Evolutionary conservation across 805 yeast species (phyloP).

Genomic region (Kazachstania kunashirensis): DNA sequence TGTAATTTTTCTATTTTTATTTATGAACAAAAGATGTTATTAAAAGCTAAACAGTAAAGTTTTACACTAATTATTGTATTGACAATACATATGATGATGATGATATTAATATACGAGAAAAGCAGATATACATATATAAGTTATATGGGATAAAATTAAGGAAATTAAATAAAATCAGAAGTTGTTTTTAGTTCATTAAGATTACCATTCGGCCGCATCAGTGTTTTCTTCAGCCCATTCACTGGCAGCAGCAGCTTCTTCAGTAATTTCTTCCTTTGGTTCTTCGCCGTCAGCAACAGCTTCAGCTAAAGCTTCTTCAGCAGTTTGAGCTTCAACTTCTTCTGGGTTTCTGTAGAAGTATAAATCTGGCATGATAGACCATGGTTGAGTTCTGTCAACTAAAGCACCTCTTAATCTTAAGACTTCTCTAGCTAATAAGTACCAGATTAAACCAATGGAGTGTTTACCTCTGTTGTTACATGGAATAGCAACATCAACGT

Average conservation of each 20-base stretch:
- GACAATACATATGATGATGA: conserved; percentile 6
- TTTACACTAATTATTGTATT: conserved; percentile 5
- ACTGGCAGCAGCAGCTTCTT: conserved; percentile 54
- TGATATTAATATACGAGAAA: conserved; percentile 6
- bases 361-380: conserved; percentile 99
- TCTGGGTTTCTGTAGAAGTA: conserved; percentile 99
- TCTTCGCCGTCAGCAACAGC: conserved; percentile 50
- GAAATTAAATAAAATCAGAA: background rate
- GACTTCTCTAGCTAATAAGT: conserved; percentile 98
- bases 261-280: conserved; percentile 72
- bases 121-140: conserved; percentile 4
- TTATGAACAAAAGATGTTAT: too few relatives aligned
- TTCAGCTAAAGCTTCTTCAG: conserved; percentile 64
- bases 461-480: conserved; percentile 99
- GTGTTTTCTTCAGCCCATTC: conserved; percentile 48
- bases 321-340: conserved; percentile 78
- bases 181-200: conserved; percentile 1
- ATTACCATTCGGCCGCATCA: conserved; percentile 29
- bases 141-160: conserved; percentile 5
- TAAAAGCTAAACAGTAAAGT: background rate
- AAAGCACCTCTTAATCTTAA: conserved; percentile 97
- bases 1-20: too few relatives aligned
- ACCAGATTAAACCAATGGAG: conserved; percentile 99
- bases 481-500: conserved; percentile 99
- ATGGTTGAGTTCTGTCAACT: conserved; percentile 91